Conservation (phyloP, 2,329 filamentous ascomycete species). For the Claviceps sp. region DNA sequence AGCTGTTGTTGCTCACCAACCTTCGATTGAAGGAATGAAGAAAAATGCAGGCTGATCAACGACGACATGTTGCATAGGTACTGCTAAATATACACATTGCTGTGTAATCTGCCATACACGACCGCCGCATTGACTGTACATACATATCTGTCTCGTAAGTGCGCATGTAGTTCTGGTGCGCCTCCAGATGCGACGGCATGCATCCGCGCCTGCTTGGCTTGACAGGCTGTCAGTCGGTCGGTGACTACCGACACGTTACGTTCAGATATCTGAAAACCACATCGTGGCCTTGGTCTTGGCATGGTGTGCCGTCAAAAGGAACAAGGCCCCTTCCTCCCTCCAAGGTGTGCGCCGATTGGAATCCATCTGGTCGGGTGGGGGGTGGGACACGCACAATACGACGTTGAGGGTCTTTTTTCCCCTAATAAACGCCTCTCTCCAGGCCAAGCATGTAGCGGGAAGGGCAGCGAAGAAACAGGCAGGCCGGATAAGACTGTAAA, state of each 20-base stretch:
- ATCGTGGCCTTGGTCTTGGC: background rate
- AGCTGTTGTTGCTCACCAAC: no score
- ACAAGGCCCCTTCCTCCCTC: background rate
- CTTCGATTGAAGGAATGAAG: no score
- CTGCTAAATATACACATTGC: no score
- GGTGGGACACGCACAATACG: background rate
- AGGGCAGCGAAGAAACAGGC: background rate
- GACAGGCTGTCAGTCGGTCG: background rate
- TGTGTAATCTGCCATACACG: no score
- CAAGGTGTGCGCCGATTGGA: background rate
- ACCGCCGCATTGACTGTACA: no score
- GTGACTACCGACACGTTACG: constrained; percentile 8
- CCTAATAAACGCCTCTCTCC: background rate
- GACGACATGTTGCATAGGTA: no score
- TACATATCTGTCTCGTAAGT: no score
- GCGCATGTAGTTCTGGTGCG: background rate
- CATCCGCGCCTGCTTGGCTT: background rate
- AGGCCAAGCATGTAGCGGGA: background rate
- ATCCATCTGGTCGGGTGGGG: background rate
- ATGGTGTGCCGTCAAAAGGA: background rate
- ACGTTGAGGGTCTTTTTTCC: background rate
- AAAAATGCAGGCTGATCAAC: no score
- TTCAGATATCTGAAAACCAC: background rate
- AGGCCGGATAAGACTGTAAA: no score
- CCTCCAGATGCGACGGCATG: background rate